These are phyloP conservation scores for Diddensiella santjacobensis DNA, from an alignment of 805 yeast genomes.

Conservation along the genomic window DNA sequence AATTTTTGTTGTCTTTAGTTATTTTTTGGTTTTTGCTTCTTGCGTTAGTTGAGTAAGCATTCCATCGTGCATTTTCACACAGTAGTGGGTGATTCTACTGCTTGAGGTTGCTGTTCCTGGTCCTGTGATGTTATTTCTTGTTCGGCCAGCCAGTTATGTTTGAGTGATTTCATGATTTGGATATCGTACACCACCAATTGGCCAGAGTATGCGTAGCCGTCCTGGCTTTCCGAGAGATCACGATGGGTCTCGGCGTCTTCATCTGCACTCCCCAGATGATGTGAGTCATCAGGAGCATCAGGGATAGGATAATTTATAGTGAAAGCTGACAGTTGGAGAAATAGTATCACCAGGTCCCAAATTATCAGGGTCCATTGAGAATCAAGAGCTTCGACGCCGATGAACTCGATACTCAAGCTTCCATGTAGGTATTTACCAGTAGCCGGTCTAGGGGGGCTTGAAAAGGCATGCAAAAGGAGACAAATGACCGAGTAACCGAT, in stretches of 20 bases:
- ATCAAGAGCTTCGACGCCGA: constrained; percentile 19
- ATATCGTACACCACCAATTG: constrained; percentile 19
- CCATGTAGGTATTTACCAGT: constrained; percentile 22
- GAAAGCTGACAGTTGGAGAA: constrained; percentile 19
- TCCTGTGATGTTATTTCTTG: no score
- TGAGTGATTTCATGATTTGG: constrained; percentile 5
- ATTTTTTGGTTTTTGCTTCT: no score
- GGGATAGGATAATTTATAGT: constrained; percentile 15
- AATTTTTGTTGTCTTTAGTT: no score
- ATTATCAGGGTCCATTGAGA: constrained; percentile 17
- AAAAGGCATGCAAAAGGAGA: constrained; percentile 13
- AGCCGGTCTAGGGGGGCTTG: constrained; percentile 15
- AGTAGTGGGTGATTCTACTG: no score
- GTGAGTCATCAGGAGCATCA: constrained; percentile 1
- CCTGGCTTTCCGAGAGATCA: not conserved
- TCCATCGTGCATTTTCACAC: no score
- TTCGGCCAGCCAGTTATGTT: constrained; percentile 13
- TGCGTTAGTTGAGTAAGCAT: no score
- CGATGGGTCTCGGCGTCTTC: not conserved
- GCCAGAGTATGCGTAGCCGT: constrained; percentile 13
- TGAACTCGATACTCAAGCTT: constrained; percentile 24
- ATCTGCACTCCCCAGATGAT: not conserved
- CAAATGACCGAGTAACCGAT: constrained; percentile 17
- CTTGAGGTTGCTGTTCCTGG: no score
- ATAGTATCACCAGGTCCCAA: constrained; percentile 21